These are phyloP conservation scores for Aureobasidium mangrovei DNA, from an alignment of 2,329 filamentous ascomycete species.

Conservation along the genomic window DNA sequence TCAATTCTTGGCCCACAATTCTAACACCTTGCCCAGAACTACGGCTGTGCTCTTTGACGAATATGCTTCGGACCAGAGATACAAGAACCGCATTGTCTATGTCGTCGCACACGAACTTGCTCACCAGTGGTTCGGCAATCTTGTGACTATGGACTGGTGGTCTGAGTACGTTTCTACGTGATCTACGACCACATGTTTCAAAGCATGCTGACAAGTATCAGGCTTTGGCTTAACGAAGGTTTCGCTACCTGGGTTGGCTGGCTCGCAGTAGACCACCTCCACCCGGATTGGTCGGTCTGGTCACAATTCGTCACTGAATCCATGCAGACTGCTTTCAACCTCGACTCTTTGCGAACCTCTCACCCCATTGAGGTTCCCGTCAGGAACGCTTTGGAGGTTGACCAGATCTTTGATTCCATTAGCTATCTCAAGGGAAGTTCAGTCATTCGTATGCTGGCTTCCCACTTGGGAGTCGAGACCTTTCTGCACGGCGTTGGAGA, in stretches of 20 bases:
- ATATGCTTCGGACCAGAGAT: slow-evolving; percentile 77
- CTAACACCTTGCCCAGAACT: slow-evolving; percentile 38
- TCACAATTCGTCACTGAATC: slow-evolving; percentile 93
- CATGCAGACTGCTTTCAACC: slow-evolving; percentile 80
- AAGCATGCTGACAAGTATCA: background rate
- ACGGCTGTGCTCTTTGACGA: slow-evolving; percentile 96
- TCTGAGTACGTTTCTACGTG: background rate
- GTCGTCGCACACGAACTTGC: slow-evolving; percentile 97
- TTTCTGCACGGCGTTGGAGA: slow-evolving; percentile 85
- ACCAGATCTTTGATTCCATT: slow-evolving; percentile 96
- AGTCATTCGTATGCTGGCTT: slow-evolving; percentile 90
- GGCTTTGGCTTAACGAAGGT: slow-evolving; percentile 85
- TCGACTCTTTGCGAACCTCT: slow-evolving; percentile 83
- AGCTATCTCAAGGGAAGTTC: slow-evolving; percentile 96
- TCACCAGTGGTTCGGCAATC: slow-evolving; percentile 92
- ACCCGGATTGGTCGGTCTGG: slow-evolving; percentile 98
- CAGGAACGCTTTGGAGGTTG: slow-evolving; percentile 84
- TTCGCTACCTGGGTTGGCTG: slow-evolving; percentile 99
- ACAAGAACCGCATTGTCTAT: slow-evolving; percentile 90
- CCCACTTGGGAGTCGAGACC: slow-evolving; percentile 75
- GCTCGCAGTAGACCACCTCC: slow-evolving; percentile 81
- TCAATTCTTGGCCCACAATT: slow-evolving; percentile 11
- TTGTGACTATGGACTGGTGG: slow-evolving; percentile 88
- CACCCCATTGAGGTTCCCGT: slow-evolving; percentile 96
- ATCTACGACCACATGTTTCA: background rate